These are phyloP conservation scores for Cyclospora cayetanensis DNA, from an alignment of 169 alveolate species.

Conservation along the genomic window DNA sequence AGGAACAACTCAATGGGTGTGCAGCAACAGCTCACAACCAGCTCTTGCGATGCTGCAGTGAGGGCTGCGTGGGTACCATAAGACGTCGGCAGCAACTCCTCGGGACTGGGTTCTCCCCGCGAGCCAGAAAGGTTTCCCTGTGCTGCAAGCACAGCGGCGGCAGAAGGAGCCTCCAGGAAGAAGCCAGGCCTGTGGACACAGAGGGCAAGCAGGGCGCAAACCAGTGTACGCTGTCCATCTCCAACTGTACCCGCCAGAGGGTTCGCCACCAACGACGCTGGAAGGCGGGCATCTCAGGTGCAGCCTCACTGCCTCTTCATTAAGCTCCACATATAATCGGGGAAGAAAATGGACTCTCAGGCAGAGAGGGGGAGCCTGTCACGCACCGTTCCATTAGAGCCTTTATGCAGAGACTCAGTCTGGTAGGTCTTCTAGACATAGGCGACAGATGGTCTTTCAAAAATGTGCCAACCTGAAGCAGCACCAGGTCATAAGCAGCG, in stretches of 20 bases:
- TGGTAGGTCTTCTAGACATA: background rate
- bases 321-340: no score
- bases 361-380: no score
- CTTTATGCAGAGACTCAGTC: background rate
- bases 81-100: conserved; percentile 12
- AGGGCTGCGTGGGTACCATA: background rate
- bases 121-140: background rate
- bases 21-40: conserved; percentile 33
- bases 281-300: no score
- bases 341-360: no score
- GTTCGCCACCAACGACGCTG: no score
- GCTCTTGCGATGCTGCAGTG: conserved; percentile 13
- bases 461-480: background rate
- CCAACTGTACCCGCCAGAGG: no score
- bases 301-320: no score
- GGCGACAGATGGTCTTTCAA: background rate
- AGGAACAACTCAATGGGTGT: background rate
- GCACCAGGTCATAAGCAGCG: conserved; percentile 25
- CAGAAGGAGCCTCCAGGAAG: background rate
- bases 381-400: background rate
- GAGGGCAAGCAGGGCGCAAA: background rate
- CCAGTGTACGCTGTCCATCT: no score
- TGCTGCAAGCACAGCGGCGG: background rate
- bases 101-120: background rate
- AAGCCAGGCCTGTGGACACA: background rate